phyloP scores from a whole-genome alignment of 2,329 filamentous ascomycete species.

The Coniochaeta prunicola region DNA sequence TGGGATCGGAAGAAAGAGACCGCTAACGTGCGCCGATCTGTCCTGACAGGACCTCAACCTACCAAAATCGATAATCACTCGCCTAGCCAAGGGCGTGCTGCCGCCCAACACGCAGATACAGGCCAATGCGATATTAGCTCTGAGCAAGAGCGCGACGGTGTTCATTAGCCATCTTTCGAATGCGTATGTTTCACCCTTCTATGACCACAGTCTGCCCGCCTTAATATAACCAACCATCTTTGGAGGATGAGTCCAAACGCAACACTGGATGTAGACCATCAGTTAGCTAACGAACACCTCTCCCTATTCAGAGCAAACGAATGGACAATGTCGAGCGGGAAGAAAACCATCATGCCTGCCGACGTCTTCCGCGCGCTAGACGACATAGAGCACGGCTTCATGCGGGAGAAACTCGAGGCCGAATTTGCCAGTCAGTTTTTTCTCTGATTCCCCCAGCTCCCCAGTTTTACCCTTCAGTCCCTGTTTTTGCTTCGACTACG shows the following conservation, averaged over 20 bases:
- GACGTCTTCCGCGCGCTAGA: slow-evolving; percentile 73
- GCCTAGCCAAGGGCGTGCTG: slow-evolving; percentile 72
- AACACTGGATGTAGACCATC: not conserved
- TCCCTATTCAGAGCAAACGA: slow-evolving; percentile 49
- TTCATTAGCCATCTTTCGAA: slow-evolving; percentile 76
- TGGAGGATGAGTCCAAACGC: too few relatives aligned
- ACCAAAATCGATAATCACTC: slow-evolving; percentile 74
- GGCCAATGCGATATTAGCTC: slow-evolving; percentile 70
- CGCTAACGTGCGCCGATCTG: slow-evolving; percentile 7
- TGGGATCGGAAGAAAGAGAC: not conserved
- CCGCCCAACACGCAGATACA: slow-evolving; percentile 78
- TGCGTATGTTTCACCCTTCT: slow-evolving; percentile 47
- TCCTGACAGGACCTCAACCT: slow-evolving; percentile 59
- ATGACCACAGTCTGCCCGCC: too few relatives aligned
- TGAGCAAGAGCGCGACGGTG: slow-evolving; percentile 75
- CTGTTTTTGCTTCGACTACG: too few relatives aligned
- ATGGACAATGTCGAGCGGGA: slow-evolving; percentile 55
- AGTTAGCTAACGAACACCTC: slow-evolving; percentile 30
- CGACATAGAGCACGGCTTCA: slow-evolving; percentile 71
- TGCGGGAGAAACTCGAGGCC: slow-evolving; percentile 60
- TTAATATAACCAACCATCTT: too few relatives aligned
- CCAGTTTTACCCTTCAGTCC: not conserved
- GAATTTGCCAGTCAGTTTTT: slow-evolving; percentile 62
- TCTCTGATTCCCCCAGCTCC: slow-evolving; percentile 1
- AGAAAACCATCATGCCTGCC: slow-evolving; percentile 70